phyloP scores from a whole-genome alignment of 1,139 yeast genomes.

The Saccharomycopsis phalli region DNA sequence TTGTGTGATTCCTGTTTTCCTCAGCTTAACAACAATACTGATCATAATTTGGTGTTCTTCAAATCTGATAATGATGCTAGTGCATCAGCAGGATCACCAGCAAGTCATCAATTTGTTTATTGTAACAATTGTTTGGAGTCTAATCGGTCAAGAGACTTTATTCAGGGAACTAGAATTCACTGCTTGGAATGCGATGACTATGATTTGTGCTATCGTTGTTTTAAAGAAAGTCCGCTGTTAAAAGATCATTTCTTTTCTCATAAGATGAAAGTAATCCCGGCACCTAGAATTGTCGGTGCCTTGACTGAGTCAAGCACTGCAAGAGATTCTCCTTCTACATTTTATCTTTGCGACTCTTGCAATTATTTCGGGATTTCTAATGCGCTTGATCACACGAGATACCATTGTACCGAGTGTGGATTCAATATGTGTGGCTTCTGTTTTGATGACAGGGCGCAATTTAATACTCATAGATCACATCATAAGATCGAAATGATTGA shows the following conservation, averaged over 20 bases:
- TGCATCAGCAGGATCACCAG: too few relatives aligned
- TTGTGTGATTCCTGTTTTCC: too few relatives aligned
- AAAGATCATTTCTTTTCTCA: slow-evolving; percentile 26
- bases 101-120: neutral
- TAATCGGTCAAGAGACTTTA: too few relatives aligned
- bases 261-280: slow-evolving; percentile 22
- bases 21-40: too few relatives aligned
- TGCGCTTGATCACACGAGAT: neutral
- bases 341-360: neutral
- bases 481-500: neutral
- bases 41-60: too few relatives aligned
- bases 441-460: too few relatives aligned
- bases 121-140: neutral
- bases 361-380: neutral
- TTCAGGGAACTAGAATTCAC: slow-evolving; percentile 43
- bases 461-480: too few relatives aligned
- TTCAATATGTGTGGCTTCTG: too few relatives aligned
- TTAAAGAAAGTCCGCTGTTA: slow-evolving; percentile 24
- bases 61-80: too few relatives aligned
- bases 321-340: neutral
- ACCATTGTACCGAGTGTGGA: too few relatives aligned
- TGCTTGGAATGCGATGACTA: slow-evolving; percentile 48
- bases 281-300: too few relatives aligned
- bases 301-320: too few relatives aligned
- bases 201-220: slow-evolving; percentile 50